Evolutionary conservation across 2,329 filamentous ascomycete species (phyloP), one percentile per base, ranked within the genome.

Genomic region (Grosmannia serpens): DNA sequence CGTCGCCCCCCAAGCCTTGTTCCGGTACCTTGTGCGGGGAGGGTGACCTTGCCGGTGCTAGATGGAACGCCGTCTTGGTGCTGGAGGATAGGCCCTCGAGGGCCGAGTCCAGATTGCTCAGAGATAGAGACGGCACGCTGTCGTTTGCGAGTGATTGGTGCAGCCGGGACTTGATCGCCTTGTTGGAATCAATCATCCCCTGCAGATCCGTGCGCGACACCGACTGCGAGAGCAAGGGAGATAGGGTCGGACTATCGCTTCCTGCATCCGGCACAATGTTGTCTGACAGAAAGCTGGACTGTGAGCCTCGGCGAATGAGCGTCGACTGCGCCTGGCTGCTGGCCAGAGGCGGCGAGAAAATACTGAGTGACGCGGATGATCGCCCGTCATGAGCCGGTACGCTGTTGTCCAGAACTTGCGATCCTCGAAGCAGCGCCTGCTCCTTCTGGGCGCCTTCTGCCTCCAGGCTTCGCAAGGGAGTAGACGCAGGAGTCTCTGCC

Each of bases 211-310:
- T 78, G 49, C 81, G 78, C 1, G 80, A 80, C 10, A 73, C 68
- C 2, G 61, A 57, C 51, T 53, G 68, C 24, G 70, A 68, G 27
- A 77, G 69, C 49, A 77, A 73, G 5, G 81, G 78, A 26, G 79
- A 77, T 4, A 88, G 67, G 3, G 80, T 82, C n/a, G 86, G 85
- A 60, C 85, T 88, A 53, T 88, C 86, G 20, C 69, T 70, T 9
- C 66, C 71, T 8, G 65, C 68, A 50, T 76, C 69, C 56, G 74
- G 70, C 59, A 68, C 64, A 62, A 74, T 70, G 55, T 67, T 20
- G 27, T 71, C 72, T 3, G 80, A 82, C 51, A 75, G 73, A 44
- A 76, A 70, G 63, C 77, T 82, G 8, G 78, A 78, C 55, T 79
- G 76, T 0, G 81, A 83, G 27, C 72, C 65, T 55, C 73, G 72